A percentile compares a stretch with the other conserved stretches of the same genome.
Evolutionary conservation across 2,329 filamentous ascomycete genomes (phyloP).

Genomic region (Ambrosiella xylebori): DNA sequence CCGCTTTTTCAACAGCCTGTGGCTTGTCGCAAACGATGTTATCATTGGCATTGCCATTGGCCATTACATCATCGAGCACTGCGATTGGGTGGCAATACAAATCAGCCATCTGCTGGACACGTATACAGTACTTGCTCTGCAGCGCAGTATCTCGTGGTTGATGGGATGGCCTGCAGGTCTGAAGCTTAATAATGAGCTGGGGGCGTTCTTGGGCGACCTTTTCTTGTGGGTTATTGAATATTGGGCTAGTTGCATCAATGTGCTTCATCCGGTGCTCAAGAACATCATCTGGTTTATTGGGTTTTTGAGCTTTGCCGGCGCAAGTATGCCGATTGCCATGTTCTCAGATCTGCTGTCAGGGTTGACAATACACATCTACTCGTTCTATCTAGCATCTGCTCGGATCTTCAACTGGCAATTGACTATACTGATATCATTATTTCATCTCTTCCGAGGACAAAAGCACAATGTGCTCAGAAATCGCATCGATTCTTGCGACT

Average conservation of each 20-base stretch:
- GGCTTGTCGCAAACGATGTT: slow-evolving; percentile 96
- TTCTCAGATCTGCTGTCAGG: slow-evolving; percentile 87
- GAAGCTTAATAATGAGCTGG: slow-evolving; percentile 87
- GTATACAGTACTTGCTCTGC: slow-evolving; percentile 79
- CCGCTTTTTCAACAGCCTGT: slow-evolving; percentile 94
- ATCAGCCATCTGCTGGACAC: slow-evolving; percentile 58
- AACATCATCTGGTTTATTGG: slow-evolving; percentile 83
- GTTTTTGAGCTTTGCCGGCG: slow-evolving; percentile 85
- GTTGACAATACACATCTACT: slow-evolving; percentile 90
- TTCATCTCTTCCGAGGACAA: slow-evolving; percentile 94
- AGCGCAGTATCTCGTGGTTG: slow-evolving; percentile 81
- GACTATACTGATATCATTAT: slow-evolving; percentile 90
- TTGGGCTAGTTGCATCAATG: slow-evolving; percentile 71
- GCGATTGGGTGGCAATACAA: slow-evolving; percentile 61
- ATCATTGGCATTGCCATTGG: slow-evolving; percentile 95
- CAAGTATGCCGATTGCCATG: slow-evolving; percentile 90
- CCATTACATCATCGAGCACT: slow-evolving; percentile 93
- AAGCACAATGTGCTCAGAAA: slow-evolving; percentile 95
- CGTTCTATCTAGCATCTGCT: slow-evolving; percentile 90
- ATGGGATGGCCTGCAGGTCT: slow-evolving; percentile 91
- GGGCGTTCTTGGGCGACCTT: slow-evolving; percentile 81
- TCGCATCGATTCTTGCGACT: slow-evolving; percentile 96
- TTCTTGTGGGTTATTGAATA: slow-evolving; percentile 99
- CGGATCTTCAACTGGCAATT: slow-evolving; percentile 98
- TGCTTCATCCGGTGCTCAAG: slow-evolving; percentile 65